Evolutionary conservation across 371 early-diverging fungal genomes (phyloP).

Genomic region (Mortierella sp.): DNA sequence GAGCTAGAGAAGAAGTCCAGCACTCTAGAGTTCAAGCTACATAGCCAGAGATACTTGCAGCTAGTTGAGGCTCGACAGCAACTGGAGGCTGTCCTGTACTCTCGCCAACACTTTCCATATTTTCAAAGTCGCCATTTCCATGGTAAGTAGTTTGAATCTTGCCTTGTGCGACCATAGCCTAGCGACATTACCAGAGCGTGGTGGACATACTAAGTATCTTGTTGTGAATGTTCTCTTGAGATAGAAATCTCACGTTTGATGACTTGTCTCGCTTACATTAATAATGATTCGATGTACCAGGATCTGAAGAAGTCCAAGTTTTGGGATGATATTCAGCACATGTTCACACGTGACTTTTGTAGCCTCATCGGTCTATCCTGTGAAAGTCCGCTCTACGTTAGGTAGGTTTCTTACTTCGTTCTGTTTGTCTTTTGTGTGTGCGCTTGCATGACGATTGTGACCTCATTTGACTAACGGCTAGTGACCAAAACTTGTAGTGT

Average conservation of each 20-base stretch:
- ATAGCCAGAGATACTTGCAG: conserved; percentile 82
- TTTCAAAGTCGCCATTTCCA: conserved; percentile 73
- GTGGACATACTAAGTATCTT: conserved; percentile 18
- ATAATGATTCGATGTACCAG: no score
- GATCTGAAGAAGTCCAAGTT: conserved; percentile 32
- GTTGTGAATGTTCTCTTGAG: conserved; percentile 32
- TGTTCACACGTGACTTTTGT: conserved; percentile 92
- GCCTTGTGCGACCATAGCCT: neutral
- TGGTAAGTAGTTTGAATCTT: conserved; percentile 61
- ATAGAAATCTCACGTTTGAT: conserved; percentile 84
- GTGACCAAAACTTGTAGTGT: conserved; percentile 60
- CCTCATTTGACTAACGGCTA: neutral
- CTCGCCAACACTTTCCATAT: conserved; percentile 74
- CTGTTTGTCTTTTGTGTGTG: neutral
- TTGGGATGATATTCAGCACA: conserved; percentile 75
- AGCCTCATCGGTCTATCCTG: conserved; percentile 81
- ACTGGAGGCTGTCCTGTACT: conserved; percentile 82
- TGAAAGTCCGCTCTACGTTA: conserved; percentile 83
- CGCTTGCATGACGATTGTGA: neutral
- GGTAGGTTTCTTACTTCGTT: conserved; percentile 58
- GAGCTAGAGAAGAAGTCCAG: conserved; percentile 71
- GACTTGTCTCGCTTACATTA: conserved; percentile 66
- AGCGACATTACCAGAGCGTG: neutral
- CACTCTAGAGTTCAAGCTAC: conserved; percentile 88
- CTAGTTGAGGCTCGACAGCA: conserved; percentile 61